Evolutionary conservation across 1,284 basidiomycete genomes (phyloP).

Genomic region (Ceratobasidium sp.): DNA sequence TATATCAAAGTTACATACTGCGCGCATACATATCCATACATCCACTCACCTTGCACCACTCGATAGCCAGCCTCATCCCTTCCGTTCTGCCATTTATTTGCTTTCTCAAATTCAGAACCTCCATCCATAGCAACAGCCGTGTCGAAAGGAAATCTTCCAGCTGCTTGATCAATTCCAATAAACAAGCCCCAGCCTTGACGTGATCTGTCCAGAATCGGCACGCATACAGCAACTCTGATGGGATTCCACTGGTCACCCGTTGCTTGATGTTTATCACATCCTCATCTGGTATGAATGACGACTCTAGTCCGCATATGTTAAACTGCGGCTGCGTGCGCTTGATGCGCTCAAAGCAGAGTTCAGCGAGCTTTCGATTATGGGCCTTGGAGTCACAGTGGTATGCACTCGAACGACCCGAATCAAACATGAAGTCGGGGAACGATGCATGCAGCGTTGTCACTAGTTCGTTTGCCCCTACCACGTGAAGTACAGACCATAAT

Average conservation of each 20-base stretch:
- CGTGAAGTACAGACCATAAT: not conserved
- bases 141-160: not conserved
- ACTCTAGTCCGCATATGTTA: conserved; percentile 15
- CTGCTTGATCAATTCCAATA: not conserved
- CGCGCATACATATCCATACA: not conserved
- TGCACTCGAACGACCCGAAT: not conserved
- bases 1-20: not conserved
- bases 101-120: conserved; percentile 4
- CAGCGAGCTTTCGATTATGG: not conserved
- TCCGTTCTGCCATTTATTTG: not conserved
- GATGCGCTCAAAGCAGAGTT: not conserved
- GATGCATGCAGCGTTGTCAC: not conserved
- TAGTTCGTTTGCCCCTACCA: not conserved
- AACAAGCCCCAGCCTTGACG: not conserved
- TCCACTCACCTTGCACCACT: not conserved
- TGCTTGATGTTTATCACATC: not conserved
- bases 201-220: conserved; percentile 5
- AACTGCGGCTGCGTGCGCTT: not conserved
- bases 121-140: conserved; percentile 3
- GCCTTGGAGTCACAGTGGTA: not conserved
- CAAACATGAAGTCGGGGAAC: not conserved
- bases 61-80: not conserved
- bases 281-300: not conserved
- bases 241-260: not conserved
- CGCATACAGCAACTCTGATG: not conserved